Evolutionary conservation across 257 asterid species (phyloP).

Genomic region (Eucommia ulmoides): DNA sequence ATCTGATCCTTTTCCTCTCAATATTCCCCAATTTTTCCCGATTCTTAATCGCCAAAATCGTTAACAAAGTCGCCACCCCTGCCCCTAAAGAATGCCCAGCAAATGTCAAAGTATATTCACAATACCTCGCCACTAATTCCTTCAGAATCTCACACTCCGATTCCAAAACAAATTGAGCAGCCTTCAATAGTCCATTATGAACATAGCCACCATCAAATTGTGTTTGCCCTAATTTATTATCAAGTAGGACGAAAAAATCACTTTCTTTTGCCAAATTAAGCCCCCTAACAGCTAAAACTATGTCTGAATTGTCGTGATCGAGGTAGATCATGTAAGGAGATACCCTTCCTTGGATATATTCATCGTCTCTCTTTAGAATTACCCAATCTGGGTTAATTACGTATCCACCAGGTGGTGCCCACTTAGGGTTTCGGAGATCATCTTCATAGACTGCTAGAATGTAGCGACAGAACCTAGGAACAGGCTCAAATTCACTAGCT

Average conservation of each 20-base stretch:
- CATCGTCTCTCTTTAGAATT: slow-evolving; percentile 39
- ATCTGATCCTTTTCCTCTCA: slow-evolving; percentile 73
- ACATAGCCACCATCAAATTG: slow-evolving; percentile 89
- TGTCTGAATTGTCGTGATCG: slow-evolving; percentile 62
- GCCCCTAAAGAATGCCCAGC: slow-evolving; percentile 96
- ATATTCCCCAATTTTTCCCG: slow-evolving; percentile 57
- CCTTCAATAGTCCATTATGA: slow-evolving; percentile 80
- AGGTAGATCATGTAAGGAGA: slow-evolving; percentile 82
- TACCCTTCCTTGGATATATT: slow-evolving; percentile 43
- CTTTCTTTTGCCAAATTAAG: slow-evolving; percentile 77
- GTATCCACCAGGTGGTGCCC: slow-evolving; percentile 88
- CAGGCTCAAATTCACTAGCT: slow-evolving; percentile 69
- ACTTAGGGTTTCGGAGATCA: slow-evolving; percentile 57
- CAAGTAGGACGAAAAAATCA: slow-evolving; percentile 66
- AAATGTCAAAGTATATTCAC: slow-evolving; percentile 62
- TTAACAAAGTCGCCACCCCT: slow-evolving; percentile 73
- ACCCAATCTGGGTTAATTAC: slow-evolving; percentile 73
- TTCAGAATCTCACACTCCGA: slow-evolving; percentile 46
- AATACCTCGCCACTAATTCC: slow-evolving; percentile 43
- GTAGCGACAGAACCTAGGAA: slow-evolving; percentile 66
- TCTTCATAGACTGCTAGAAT: slow-evolving; percentile 72
- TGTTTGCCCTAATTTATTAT: slow-evolving; percentile 85
- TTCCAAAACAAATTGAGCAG: slow-evolving; percentile 74
- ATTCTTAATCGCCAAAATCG: slow-evolving; percentile 70
- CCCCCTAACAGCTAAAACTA: slow-evolving; percentile 74